Evolutionary conservation across 192 early-diverging fungal genomes (phyloP).

Genomic region (Chytriomyces hyalinus): DNA sequence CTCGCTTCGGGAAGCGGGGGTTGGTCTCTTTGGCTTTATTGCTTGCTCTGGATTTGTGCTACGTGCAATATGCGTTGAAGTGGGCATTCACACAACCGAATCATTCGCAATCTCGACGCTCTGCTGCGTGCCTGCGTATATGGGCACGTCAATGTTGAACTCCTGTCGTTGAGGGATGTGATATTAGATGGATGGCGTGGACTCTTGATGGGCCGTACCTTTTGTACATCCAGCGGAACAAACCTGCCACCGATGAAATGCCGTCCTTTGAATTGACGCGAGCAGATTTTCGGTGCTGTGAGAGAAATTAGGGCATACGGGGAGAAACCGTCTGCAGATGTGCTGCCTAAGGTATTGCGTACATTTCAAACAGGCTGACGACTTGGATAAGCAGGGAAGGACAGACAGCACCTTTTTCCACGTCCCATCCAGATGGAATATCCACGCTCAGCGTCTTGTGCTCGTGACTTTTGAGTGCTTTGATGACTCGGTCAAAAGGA

Average conservation of each 20-base stretch:
- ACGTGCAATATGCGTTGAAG: background rate
- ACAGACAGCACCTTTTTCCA: conserved; percentile 70
- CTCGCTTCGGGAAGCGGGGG: background rate
- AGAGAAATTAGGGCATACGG: conserved; percentile 88
- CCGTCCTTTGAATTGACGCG: conserved; percentile 69
- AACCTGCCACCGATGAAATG: conserved; percentile 88
- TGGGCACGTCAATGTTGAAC: conserved; percentile 71
- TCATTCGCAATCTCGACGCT: conserved; percentile 26
- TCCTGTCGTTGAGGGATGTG: conserved; percentile 25
- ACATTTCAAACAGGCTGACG: background rate
- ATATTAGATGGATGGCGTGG: background rate
- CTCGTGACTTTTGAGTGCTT: conserved; percentile 32
- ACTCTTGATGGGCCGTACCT: background rate
- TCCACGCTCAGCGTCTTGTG: conserved; percentile 75
- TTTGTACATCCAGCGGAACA: conserved; percentile 73
- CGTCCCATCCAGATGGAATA: conserved; percentile 95
- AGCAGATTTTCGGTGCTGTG: conserved; percentile 88
- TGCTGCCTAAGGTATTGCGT: conserved; percentile 46
- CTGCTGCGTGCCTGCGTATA: conserved; percentile 76
- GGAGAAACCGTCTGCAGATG: conserved; percentile 57
- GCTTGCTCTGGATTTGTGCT: background rate
- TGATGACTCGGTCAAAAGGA: conserved; percentile 74
- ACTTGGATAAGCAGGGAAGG: background rate
- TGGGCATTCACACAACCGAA: background rate
- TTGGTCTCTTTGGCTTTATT: background rate